These are phyloP conservation scores for Leccinum barrowsii DNA, from an alignment of 768 basidiomycete genomes.

Conservation along the genomic window DNA sequence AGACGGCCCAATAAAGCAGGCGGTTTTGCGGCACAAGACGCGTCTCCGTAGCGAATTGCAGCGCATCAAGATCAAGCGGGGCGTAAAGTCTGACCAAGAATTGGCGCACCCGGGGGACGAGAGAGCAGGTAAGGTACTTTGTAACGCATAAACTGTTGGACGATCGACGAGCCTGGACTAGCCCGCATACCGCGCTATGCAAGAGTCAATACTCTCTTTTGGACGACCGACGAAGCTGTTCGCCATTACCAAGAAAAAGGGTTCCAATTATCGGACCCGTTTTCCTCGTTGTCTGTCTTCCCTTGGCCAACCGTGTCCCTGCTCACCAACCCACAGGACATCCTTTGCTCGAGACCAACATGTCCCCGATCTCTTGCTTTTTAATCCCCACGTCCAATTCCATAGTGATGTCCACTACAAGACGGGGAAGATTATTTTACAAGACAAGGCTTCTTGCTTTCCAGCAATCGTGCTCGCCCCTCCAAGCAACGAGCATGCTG, in stretches of 20 bases:
- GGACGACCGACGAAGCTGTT: conserved; percentile 65
- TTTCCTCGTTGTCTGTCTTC: conserved; percentile 45
- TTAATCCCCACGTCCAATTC: conserved; percentile 64
- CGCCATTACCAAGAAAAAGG: conserved; percentile 53
- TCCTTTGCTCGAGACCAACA: conserved; percentile 75
- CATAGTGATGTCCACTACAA: conserved; percentile 70
- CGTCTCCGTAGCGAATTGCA: conserved; percentile 84
- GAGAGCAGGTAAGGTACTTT: conserved; percentile 51
- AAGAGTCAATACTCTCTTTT: conserved; percentile 72
- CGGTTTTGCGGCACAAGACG: conserved; percentile 84
- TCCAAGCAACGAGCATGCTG: conserved; percentile 44
- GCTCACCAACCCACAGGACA: conserved; percentile 38
- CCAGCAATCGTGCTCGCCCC: conserved; percentile 86
- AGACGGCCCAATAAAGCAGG: conserved; percentile 87
- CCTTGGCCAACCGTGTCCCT: not conserved
- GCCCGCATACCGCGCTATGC: conserved; percentile 80
- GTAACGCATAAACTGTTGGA: not conserved
- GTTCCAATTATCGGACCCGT: conserved; percentile 49
- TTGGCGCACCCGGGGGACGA: conserved; percentile 60
- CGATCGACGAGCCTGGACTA: conserved; percentile 25
- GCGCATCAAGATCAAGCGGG: conserved; percentile 74
- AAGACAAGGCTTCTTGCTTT: conserved; percentile 98
- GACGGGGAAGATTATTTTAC: conserved; percentile 82
- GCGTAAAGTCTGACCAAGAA: conserved; percentile 60
- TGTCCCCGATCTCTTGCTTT: conserved; percentile 76